Evolutionary conservation across 225 moss, liverwort and hornwort species (phyloP).

Genomic region (Lunularia cruciata): DNA sequence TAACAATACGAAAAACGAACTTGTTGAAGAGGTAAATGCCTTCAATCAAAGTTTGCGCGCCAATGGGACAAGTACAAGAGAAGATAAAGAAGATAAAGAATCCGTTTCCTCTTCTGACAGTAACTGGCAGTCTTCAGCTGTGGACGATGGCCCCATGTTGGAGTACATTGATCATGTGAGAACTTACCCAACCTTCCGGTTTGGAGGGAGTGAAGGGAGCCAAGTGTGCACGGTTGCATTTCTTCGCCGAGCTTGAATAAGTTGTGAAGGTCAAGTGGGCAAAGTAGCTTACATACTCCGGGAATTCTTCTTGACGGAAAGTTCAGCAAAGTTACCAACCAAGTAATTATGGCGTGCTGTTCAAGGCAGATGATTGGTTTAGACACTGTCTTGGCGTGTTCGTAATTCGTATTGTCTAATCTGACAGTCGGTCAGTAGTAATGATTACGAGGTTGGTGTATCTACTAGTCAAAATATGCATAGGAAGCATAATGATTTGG

Average conservation of each 20-base stretch:
- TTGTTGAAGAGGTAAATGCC: slow-evolving; percentile 77
- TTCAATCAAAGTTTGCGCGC: slow-evolving; percentile 46
- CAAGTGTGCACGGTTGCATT: slow-evolving; percentile 88
- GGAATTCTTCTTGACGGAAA: neutral
- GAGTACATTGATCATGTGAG: slow-evolving; percentile 84
- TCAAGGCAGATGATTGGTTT: neutral
- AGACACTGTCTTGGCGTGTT: neutral
- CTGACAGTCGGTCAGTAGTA: neutral
- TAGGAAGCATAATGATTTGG: neutral
- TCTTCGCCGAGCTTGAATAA: slow-evolving; percentile 31
- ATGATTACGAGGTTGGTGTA: neutral
- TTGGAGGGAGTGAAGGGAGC: slow-evolving; percentile 84
- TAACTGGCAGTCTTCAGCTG: slow-evolving; percentile 23
- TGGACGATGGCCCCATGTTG: slow-evolving; percentile 39
- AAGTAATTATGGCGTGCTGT: neutral
- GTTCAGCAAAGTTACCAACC: neutral
- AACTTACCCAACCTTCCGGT: slow-evolving; percentile 86
- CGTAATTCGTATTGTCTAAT: neutral
- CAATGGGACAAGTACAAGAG: slow-evolving; percentile 46
- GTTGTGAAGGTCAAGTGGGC: neutral
- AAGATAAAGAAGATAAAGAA: slow-evolving; percentile 57
- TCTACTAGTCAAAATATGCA: neutral
- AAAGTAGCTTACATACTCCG: neutral
- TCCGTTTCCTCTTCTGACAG: slow-evolving; percentile 29
- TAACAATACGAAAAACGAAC: slow-evolving; percentile 90